Base-by-base conservation (phyloP, 352 stramenopile species). In the Globisporangium emineosum region DNA sequence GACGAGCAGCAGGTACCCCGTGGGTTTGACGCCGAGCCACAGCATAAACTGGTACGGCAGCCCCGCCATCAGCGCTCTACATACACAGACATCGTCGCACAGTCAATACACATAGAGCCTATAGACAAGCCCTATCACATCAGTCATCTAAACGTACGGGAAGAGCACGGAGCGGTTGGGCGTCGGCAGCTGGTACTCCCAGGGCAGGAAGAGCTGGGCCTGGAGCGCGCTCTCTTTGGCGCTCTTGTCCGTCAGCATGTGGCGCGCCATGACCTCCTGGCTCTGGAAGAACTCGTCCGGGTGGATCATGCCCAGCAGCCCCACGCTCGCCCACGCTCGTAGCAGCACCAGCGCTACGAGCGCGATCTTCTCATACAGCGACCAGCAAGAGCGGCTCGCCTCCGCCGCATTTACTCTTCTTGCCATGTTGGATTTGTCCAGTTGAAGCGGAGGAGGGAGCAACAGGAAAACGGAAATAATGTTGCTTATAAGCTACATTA, bases 211-310 rank as follows among this genome's bases (percentile, higher is more conserved):
- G 13, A 91, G 68, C 27, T 79, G 68, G 25, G 67, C 5, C 2
- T 17, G 49, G 29, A 69, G 59, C 12, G 54, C 54, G 3, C 52
- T 43, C 6, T 67, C 51, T 25, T 21, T 17, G 21, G 5, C 13
- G 7, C 5, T n/a, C 2, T 19, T 12, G 29, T 19, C 29, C 19
- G 51, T 9, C n/a, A 92, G 42, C 13, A 79, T 72, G 51, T 83
- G 68, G 27, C 71, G 73, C 27, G 87, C 83, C 79, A 93, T 91
- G 35, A 96, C 73, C 67, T 96, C 87, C 63, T 90, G 85, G 54
- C 82, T 90, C 75, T 96, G 87, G 65, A 96, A 96, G 62, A 91
- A 96, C 71, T 96, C 87, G 62, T 96, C 87, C 21, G 85, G 83
- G 60, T 92, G 82, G 53, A 92, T 67, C 78, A 93, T 89, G 0